phyloP scores from a whole-genome alignment of 164 flowering plant species.

The Sextonia rubra region DNA sequence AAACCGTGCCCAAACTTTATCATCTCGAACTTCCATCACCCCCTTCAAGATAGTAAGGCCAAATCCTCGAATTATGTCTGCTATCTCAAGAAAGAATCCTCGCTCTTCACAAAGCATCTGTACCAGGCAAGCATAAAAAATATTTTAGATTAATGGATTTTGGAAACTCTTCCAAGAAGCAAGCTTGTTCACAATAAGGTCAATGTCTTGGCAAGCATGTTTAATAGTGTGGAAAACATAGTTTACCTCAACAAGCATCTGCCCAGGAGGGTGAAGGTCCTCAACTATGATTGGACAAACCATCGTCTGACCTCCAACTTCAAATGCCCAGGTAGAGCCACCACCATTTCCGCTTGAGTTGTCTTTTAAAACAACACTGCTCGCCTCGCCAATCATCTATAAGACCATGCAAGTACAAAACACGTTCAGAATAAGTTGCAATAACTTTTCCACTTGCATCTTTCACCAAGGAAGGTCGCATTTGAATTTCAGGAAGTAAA shows the following conservation, averaged over 20 bases:
- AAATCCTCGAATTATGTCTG: conserved; percentile 68
- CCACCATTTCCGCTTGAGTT: conserved; percentile 49
- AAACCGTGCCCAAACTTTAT: conserved; percentile 84
- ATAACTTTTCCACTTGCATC: not conserved
- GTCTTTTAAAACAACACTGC: conserved; percentile 57
- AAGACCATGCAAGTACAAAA: conserved; percentile 3
- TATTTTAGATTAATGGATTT: not conserved
- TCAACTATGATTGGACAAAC: conserved; percentile 91
- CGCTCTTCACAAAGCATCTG: conserved; percentile 89
- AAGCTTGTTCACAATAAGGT: not conserved
- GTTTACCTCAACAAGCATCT: conserved; percentile 93
- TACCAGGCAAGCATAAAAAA: not conserved
- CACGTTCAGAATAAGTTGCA: conserved; percentile 1
- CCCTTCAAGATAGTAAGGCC: conserved; percentile 90
- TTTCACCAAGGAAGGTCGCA: not conserved
- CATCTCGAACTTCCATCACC: conserved; percentile 67
- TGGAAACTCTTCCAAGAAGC: not conserved
- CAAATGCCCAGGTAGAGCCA: conserved; percentile 96
- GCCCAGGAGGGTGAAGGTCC: conserved; percentile 80
- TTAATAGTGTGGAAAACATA: not conserved
- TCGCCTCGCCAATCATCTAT: conserved; percentile 66
- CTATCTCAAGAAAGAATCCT: conserved; percentile 84
- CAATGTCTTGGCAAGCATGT: not conserved
- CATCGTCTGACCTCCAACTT: conserved; percentile 86
- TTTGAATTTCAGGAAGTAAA: not conserved